These are phyloP conservation scores for Citrus glauca DNA, from an alignment of 345 rosid species.

Conservation along the genomic window DNA sequence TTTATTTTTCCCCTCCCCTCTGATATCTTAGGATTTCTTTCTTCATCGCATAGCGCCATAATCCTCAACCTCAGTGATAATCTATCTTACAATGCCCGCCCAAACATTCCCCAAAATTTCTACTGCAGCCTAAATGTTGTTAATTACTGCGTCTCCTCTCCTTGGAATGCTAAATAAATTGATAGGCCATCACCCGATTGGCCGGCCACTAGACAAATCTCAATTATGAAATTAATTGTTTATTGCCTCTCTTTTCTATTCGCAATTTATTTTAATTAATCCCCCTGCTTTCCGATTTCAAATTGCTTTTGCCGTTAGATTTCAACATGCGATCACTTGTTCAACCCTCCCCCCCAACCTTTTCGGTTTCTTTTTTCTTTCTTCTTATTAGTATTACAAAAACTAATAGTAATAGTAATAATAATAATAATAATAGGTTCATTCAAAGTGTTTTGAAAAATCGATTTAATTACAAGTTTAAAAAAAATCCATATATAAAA, in stretches of 20 bases:
- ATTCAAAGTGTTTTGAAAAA: too few relatives aligned
- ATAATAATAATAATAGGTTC: too few relatives aligned
- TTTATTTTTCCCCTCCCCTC: too few relatives aligned
- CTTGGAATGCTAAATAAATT: not conserved
- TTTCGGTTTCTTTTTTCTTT: not conserved
- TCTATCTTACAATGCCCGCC: too few relatives aligned
- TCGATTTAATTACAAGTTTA: too few relatives aligned
- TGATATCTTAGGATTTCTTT: too few relatives aligned
- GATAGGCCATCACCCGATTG: not conserved
- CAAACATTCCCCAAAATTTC: too few relatives aligned
- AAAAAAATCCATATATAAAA: too few relatives aligned
- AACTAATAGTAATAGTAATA: too few relatives aligned
- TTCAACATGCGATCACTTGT: not conserved
- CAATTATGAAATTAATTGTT: not conserved
- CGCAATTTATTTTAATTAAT: not conserved
- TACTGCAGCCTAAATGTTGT: not conserved
- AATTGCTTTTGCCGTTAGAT: not conserved
- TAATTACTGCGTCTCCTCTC: not conserved
- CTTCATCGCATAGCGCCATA: too few relatives aligned
- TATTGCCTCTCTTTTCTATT: not conserved
- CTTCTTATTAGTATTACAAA: too few relatives aligned
- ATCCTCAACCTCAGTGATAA: too few relatives aligned
- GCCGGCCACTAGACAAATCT: not conserved
- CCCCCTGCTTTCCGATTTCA: not conserved
- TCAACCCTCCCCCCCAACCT: rapidly evolving